A percentile compares a stretch with the other conserved stretches of the same genome.
Evolutionary conservation across 2,329 filamentous ascomycete genomes (phyloP).

Genomic region (Orbilia javanica): DNA sequence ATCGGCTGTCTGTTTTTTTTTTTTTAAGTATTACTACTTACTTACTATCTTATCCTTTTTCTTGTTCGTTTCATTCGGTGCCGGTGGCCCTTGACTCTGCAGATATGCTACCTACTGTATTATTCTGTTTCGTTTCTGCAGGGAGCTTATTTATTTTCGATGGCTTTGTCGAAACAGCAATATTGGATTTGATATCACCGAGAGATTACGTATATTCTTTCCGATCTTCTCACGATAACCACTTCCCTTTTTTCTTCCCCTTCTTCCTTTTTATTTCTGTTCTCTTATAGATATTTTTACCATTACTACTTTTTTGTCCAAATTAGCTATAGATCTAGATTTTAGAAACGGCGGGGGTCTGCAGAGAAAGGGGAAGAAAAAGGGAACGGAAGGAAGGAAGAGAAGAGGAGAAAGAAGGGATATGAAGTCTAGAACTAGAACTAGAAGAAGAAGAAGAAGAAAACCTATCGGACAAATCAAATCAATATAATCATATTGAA

Average conservation of each 20-base stretch:
- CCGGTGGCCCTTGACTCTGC: background rate
- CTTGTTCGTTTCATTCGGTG: too few species aligned
- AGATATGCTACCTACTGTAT: too few species aligned
- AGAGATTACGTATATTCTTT: background rate
- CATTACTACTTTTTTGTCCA: background rate
- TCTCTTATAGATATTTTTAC: background rate
- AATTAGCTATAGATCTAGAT: background rate
- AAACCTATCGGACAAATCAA: background rate
- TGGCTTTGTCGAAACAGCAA: background rate
- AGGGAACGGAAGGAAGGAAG: background rate
- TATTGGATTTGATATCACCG: background rate
- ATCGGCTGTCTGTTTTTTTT: slow-evolving; percentile 19
- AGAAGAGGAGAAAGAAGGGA: background rate
- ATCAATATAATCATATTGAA: too few species aligned
- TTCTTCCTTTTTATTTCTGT: background rate
- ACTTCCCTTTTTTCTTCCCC: background rate
- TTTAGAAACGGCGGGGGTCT: background rate
- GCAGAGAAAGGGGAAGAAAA: background rate
- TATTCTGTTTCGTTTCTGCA: background rate
- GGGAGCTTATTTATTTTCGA: background rate
- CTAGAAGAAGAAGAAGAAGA: background rate
- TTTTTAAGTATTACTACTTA: background rate
- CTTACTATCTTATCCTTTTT: background rate
- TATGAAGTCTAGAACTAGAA: background rate
- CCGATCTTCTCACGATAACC: background rate